Base-by-base conservation (phyloP, 2,329 filamentous ascomycete species). In the Trichophyton verrucosum region DNA sequence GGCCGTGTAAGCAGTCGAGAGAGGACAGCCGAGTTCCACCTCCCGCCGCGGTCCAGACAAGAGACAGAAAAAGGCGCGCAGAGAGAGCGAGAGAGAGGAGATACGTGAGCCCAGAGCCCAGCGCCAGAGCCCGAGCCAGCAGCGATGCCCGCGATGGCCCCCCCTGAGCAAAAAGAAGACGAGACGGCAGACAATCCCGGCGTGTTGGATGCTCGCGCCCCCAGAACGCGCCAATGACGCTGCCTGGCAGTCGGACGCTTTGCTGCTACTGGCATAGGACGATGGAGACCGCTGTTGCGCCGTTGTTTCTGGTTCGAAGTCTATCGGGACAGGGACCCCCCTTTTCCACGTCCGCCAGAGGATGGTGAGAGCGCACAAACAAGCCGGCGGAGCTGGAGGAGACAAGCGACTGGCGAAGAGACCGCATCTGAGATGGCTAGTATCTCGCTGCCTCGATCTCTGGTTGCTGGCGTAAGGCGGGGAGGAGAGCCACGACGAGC, bases 171-270 rank as follows among this genome's bases (percentile, higher is more conserved):
- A 22, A 33, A n/a, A 27, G 30, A 4, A 44, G 20, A 9, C 8
- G 40, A 40, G 36, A 57, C 55, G 55, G 55, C 40, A 40, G 40
- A 44, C 55, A 57, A 57, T 57, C 55, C 55, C 55, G 40, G 55
- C 38, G 36, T 57, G 55, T 44, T 44, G 55, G 55, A 24, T 27
- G 33, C 17, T 44, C 33, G 55, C 30, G 33, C 33, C 17, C 44
- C 11, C 27, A n/a, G 17, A 27, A 36, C 33, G 15, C 36, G 27
- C 40, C 55, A 42, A 40, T 57, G 55, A 42, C 27, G 27, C 55
- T 40, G 40, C 33, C 27, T 44, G 40, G 24, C 22, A 15, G 36
- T 36, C 55, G 55, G 27, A 42, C 36, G 24, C 55, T 57, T 57
- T 57, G 36, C 55, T 57, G 36, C 24, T 42, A 27, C 55, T 30